Conservation (phyloP, 1,284 basidiomycete species). For the Rhodofomes roseus region DNA sequence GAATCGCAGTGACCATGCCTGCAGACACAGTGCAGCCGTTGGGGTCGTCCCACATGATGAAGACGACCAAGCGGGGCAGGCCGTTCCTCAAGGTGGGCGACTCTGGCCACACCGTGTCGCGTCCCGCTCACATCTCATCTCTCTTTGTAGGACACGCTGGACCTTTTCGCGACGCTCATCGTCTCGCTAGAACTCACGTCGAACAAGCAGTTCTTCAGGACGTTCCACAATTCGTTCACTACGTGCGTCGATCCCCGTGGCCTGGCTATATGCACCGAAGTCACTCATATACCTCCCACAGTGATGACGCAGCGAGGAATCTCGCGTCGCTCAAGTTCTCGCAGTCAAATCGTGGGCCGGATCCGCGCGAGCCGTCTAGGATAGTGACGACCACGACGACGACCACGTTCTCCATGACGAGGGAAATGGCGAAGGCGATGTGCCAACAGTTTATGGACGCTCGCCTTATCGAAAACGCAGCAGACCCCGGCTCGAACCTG, state of each 20-base stretch:
- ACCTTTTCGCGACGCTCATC: conserved; percentile 95
- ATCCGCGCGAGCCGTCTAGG: conserved; percentile 94
- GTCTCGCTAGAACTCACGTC: conserved; percentile 88
- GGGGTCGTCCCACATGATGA: conserved; percentile 89
- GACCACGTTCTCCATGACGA: conserved; percentile 99
- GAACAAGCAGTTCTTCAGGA: conserved; percentile 95
- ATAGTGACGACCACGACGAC: conserved; percentile 99
- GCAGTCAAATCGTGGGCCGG: conserved; percentile 96
- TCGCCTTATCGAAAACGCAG: conserved; percentile 93
- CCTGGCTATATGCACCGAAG: conserved; percentile 16
- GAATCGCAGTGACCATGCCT: conserved; percentile 32
- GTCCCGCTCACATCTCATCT: conserved; percentile 1
- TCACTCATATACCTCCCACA: conserved; percentile 28
- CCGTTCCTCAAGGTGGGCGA: conserved; percentile 83
- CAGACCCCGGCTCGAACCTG: conserved; percentile 80
- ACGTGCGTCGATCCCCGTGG: conserved; percentile 59
- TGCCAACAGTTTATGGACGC: conserved; percentile 99
- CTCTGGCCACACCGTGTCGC: not conserved
- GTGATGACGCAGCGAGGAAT: conserved; percentile 94
- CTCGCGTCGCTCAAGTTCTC: conserved; percentile 97
- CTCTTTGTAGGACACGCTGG: conserved; percentile 83
- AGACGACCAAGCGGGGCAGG: conserved; percentile 90
- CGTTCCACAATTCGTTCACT: conserved; percentile 92
- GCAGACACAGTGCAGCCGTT: conserved; percentile 30
- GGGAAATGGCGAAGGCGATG: conserved; percentile 99